Base-by-base conservation (phyloP, 1,284 basidiomycete species). In the Leccinum huronense region DNA sequence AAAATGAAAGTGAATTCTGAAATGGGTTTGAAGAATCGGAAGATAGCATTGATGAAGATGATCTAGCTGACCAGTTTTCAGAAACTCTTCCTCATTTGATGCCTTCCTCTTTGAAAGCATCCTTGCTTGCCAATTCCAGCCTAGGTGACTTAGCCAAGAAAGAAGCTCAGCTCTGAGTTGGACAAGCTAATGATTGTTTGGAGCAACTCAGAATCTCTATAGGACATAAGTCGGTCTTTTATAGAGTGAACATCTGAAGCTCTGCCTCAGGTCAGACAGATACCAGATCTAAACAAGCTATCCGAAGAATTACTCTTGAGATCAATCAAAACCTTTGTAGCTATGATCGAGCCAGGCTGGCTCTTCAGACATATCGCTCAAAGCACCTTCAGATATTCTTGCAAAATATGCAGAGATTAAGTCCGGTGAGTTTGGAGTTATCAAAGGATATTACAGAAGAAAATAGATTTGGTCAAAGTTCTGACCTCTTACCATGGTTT, bases 191-290 rank as follows among this genome's bases (percentile, higher is more conserved):
- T 33, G 31, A 56, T 56, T 30, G 16, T 27, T 5, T 56, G 33
- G 59, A 67, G 10, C 42, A 65, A 14, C 60, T 68, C 1, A 30
- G 59, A 51, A 62, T 56, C 14, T 57, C 61, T 3, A 36, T 68
- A 14, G 65, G 62, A 11, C 57, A 66, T 4, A 69, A 67, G 34
- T 34, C 68, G 16, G 36, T 69, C 2, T 13, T 69, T 1, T 69
- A 51, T 53, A 7, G 23, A 5, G 9, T 61, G 34, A 60, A 63
- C 16, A 51, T 59, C 11, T 1, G 14, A 57, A 68, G 56, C 31
- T 59, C 65, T 1, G 1, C 33, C 9, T 69, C 63, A 3, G 53
- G 64, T 10, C 9, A n/a, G 4, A 67, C 42, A 11, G 62, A 51
- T 10, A 69, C 59, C 13, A 63, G 63, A 45, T 62, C 57, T 7